These are phyloP conservation scores for Botrytis pseudocinerea DNA, from an alignment of 2,329 filamentous ascomycete genomes.

Conservation along the genomic window DNA sequence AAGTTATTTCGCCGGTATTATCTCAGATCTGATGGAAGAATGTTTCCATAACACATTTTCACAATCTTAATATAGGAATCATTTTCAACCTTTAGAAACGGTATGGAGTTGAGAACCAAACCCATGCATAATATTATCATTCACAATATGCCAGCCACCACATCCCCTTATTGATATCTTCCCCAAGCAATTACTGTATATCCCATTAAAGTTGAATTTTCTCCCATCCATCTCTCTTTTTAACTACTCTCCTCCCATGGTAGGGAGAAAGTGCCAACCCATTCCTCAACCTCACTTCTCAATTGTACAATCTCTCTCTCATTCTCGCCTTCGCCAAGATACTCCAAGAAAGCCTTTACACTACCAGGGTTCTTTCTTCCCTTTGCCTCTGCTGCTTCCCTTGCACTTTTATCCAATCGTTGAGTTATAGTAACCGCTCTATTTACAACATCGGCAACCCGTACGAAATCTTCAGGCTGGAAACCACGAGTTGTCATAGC, in stretches of 20 bases:
- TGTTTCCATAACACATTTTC: neutral
- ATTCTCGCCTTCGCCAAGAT: slow-evolving; percentile 66
- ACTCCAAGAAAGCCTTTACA: slow-evolving; percentile 67
- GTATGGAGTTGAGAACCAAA: slow-evolving; percentile 19
- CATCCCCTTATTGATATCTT: neutral
- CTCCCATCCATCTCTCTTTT: neutral
- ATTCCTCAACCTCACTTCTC: slow-evolving; percentile 72
- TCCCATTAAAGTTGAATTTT: slow-evolving; percentile 12
- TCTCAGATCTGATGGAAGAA: neutral
- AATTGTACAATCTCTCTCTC: slow-evolving; percentile 72
- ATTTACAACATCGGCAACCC: slow-evolving; percentile 83
- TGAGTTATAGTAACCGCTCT: slow-evolving; percentile 77
- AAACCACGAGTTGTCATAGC: slow-evolving; percentile 99
- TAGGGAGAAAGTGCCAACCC: slow-evolving; percentile 72
- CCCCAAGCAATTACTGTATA: neutral
- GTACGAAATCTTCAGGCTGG: slow-evolving; percentile 79
- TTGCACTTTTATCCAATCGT: slow-evolving; percentile 71
- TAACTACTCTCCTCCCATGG: slow-evolving; percentile 56
- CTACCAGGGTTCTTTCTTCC: slow-evolving; percentile 65
- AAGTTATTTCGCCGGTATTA: neutral
- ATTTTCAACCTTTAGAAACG: neutral
- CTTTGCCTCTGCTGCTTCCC: slow-evolving; percentile 66
- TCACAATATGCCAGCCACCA: neutral
- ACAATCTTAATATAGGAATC: neutral
- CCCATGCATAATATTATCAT: slow-evolving; percentile 13